A percentile compares a stretch with the other conserved stretches of the same genome.
phyloP scores from a whole-genome alignment of 2,329 filamentous ascomycete genomes.

The Ophiosphaerella korrae region DNA sequence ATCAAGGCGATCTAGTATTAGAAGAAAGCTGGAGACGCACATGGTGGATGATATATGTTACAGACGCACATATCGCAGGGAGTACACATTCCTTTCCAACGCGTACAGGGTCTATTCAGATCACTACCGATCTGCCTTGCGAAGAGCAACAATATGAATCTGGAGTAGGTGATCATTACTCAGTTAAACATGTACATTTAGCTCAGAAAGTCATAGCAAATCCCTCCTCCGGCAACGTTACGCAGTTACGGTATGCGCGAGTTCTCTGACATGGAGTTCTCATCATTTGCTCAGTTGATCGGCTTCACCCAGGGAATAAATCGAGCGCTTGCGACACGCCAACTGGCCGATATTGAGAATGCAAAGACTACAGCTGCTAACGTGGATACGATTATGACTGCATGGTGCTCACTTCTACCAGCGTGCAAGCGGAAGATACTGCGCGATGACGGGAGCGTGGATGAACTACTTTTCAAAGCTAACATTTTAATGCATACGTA shows the following conservation, averaged over 20 bases:
- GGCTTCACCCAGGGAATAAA: constrained; percentile 76
- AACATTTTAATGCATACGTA: constrained; percentile 30
- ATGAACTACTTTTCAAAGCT: constrained; percentile 88
- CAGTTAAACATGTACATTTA: not conserved
- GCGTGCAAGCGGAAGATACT: constrained; percentile 70
- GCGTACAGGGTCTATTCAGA: constrained; percentile 64
- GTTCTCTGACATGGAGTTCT: constrained; percentile 75
- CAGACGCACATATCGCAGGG: constrained; percentile 80
- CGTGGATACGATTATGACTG: constrained; percentile 62
- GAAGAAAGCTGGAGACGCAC: constrained; percentile 84
- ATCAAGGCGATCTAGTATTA: constrained; percentile 65
- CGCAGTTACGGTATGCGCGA: constrained; percentile 74
- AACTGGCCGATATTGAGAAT: constrained; percentile 12
- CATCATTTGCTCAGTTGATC: constrained; percentile 81
- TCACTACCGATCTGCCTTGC: constrained; percentile 74
- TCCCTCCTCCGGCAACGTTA: constrained; percentile 55
- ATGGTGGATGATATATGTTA: constrained; percentile 82
- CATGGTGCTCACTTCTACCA: constrained; percentile 79
- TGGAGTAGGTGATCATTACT: constrained; percentile 21
- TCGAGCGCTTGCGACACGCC: constrained; percentile 62
- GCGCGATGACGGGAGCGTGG: constrained; percentile 69
- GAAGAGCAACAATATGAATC: constrained; percentile 70
- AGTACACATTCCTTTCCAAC: constrained; percentile 71
- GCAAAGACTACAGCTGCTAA: constrained; percentile 16
- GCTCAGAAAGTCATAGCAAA: constrained; percentile 12